Evolutionary conservation across 1,284 basidiomycete species (phyloP), one percentile per base, ranked within the genome.

Genomic region (Marasmius fiardii): DNA sequence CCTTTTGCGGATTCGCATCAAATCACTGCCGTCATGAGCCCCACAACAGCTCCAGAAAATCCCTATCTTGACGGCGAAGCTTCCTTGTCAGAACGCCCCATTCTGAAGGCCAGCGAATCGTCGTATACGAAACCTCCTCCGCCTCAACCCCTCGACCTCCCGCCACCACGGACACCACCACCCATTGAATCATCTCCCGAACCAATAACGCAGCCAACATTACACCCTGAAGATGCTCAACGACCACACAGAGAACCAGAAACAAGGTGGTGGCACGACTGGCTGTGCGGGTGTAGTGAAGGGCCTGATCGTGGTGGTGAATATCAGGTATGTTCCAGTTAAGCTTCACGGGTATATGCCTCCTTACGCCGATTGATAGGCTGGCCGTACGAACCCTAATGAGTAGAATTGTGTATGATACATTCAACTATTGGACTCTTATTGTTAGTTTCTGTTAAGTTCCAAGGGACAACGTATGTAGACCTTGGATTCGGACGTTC

Each of bases 261-360:
- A 23, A 73, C 72, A n/a, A 68, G 79, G 57, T 91, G 88, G 88
- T 91, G 88, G 88, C 88, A 90, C 63, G 89, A 91, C 52, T 89
- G 87, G 87, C 67, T 91, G 59, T 91, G 89, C 66, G 88, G 89
- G 8, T 90, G 87, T 61, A 74, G 81, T 20, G 88, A 90, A 64
- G 83, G 83, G 7, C 71, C 78, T 7, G 84, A 88, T 67, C 76
- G 86, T 24, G 85, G 82, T 52, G 86, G 86, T 11, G 83, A 90
- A 53, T 69, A 79, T 60, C 89, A 91, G 79, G 88, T 86, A 63
- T 52, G 77, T 68, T 34, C 49, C 44, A 24, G 21, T 26, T 26
- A 24, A 23, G 37, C 37, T 18, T 45, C 52, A 53, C 21, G 39
- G 55, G 16, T 45, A 24, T 43, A 23, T 33, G 14, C 23, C 18